Evolutionary conservation across 2,329 filamentous ascomycete species (phyloP).

Genomic region (Aspergillus sp.): DNA sequence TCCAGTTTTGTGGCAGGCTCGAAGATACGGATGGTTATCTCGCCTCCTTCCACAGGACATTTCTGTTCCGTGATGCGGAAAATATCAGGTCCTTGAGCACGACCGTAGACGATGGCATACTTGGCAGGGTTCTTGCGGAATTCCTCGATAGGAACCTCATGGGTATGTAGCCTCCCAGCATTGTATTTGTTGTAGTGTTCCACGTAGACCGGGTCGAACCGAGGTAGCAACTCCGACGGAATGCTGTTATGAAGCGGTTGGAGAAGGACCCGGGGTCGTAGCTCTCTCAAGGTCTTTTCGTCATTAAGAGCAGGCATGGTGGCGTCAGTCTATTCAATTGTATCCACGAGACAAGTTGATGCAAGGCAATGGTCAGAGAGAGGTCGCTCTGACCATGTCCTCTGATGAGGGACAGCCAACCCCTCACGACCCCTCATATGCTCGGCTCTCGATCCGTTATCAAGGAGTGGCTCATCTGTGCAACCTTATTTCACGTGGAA

Average conservation of each 20-base stretch:
- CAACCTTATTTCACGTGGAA: not conserved
- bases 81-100: constrained; percentile 38
- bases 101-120: constrained; percentile 44
- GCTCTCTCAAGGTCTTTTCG: constrained; percentile 25
- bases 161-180: constrained; percentile 44
- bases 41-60: constrained; percentile 42
- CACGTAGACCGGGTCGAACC: constrained; percentile 46
- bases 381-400: not conserved
- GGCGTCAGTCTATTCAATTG: not conserved
- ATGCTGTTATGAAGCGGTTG: constrained; percentile 49
- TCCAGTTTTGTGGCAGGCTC: constrained; percentile 34
- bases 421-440: constrained; percentile 7
- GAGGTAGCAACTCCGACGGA: constrained; percentile 37
- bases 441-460: not conserved
- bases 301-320: constrained; percentile 20
- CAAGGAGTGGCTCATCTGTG: not conserved
- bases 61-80: constrained; percentile 44
- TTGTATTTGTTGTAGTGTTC: constrained; percentile 48
- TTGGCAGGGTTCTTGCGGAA: constrained; percentile 44
- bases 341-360: not conserved
- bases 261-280: constrained; percentile 23
- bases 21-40: constrained; percentile 46
- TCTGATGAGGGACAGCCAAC: not conserved
- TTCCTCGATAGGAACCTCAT: constrained; percentile 45
- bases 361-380: not conserved